A percentile compares a stretch with the other conserved stretches of the same genome.
phyloP scores from a whole-genome alignment of 1,284 basidiomycete species.

The Sporisorium graminicola region DNA sequence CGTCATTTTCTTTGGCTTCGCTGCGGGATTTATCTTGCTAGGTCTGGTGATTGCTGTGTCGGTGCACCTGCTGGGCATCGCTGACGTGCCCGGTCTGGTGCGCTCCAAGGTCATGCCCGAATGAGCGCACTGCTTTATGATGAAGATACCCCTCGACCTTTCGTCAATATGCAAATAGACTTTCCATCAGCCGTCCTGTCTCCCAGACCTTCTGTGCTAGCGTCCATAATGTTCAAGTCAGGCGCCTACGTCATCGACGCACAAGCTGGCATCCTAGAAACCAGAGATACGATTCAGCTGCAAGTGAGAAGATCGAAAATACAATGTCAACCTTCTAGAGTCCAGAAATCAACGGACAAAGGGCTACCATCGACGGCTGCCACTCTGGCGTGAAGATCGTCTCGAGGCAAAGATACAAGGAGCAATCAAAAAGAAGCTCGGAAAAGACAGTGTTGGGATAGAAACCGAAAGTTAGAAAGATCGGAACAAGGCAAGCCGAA shows the following conservation, averaged over 20 bases:
- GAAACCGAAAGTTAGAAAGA: neutral
- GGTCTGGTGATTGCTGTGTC: slow-evolving; percentile 32
- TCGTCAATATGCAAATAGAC: neutral
- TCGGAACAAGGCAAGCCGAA: neutral
- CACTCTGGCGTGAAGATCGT: neutral
- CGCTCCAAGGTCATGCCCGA: slow-evolving; percentile 42
- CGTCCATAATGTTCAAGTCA: neutral
- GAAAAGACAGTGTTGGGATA: neutral
- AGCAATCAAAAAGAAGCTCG: neutral
- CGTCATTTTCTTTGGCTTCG: slow-evolving; percentile 33
- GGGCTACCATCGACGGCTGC: neutral
- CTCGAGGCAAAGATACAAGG: slow-evolving; percentile 8
- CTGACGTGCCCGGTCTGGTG: slow-evolving; percentile 43
- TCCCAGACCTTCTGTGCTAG: neutral
- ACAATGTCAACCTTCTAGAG: slow-evolving; percentile 3
- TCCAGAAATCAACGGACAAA: no score
- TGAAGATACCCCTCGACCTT: neutral
- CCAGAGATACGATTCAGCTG: no score
- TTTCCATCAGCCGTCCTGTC: neutral
- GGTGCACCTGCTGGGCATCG: slow-evolving; percentile 41
- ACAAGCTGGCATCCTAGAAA: no score
- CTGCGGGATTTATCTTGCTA: slow-evolving; percentile 28
- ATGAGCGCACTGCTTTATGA: slow-evolving; percentile 1
- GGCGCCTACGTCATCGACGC: no score
- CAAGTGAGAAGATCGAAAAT: neutral